Evolutionary conservation across 352 stramenopile species (phyloP).

Genomic region (Hyaloperonospora arabidopsidis): DNA sequence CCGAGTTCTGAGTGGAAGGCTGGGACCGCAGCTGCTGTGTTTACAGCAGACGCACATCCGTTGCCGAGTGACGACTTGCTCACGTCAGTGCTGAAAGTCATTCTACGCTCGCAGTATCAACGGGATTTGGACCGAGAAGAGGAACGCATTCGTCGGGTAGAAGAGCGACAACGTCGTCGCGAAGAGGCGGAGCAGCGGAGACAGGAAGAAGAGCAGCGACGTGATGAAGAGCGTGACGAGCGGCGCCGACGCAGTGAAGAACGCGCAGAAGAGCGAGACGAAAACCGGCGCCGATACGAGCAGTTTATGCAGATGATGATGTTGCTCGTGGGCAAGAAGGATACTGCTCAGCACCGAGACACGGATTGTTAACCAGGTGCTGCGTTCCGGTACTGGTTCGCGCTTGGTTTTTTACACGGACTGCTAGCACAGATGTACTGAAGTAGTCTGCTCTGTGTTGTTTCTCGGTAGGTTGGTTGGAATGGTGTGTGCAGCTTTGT

Average conservation of each 20-base stretch:
- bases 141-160: slow-evolving; percentile 20
- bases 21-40: slow-evolving; percentile 13
- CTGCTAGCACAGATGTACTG: neutral
- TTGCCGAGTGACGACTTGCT: slow-evolving; percentile 25
- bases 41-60: slow-evolving; percentile 15
- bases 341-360: slow-evolving; percentile 10
- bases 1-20: slow-evolving; percentile 19
- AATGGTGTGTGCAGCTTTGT: slow-evolving; percentile 22
- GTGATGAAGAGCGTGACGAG: slow-evolving; percentile 31
- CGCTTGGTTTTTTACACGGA: slow-evolving; percentile 3
- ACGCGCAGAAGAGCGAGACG: slow-evolving; percentile 25
- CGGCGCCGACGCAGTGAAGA: slow-evolving; percentile 25
- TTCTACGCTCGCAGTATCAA: slow-evolving; percentile 32
- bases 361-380: slow-evolving; percentile 13
- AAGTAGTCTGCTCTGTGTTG: too few relatives aligned
- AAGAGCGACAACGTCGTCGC: slow-evolving; percentile 23
- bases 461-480: slow-evolving; percentile 8
- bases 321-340: slow-evolving; percentile 25
- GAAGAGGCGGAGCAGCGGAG: slow-evolving; percentile 26
- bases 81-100: slow-evolving; percentile 29
- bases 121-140: slow-evolving; percentile 32
- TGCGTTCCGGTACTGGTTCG: slow-evolving; percentile 8
- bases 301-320: slow-evolving; percentile 41
- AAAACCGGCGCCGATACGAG: slow-evolving; percentile 30
- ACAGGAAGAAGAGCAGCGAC: slow-evolving; percentile 29